Evolutionary conservation across 2,329 filamentous ascomycete genomes (phyloP).

Genomic region (Davidsoniella virescens): DNA sequence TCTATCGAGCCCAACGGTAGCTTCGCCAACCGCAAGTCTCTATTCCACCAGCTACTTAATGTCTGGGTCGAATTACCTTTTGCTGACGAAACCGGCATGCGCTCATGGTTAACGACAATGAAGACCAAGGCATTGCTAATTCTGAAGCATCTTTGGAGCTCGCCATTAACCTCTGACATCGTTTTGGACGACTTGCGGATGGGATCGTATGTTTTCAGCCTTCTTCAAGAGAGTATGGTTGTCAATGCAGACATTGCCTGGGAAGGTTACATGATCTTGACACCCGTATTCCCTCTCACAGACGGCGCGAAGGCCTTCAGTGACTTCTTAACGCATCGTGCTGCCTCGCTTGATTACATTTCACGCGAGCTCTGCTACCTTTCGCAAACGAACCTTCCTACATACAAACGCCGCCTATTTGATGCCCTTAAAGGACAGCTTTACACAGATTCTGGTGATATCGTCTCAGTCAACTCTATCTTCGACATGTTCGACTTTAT

Average conservation of each 20-base stretch:
- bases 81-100: slow-evolving; percentile 41
- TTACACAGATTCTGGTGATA: slow-evolving; percentile 46
- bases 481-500: slow-evolving; percentile 93
- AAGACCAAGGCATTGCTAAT: slow-evolving; percentile 57
- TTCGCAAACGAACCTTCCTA: slow-evolving; percentile 52
- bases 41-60: slow-evolving; percentile 69
- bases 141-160: slow-evolving; percentile 68
- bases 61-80: slow-evolving; percentile 56
- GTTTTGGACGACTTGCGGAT: slow-evolving; percentile 66
- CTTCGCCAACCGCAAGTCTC: slow-evolving; percentile 54
- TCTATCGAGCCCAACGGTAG: slow-evolving; percentile 50
- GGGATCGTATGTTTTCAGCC: slow-evolving; percentile 63
- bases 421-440: slow-evolving; percentile 66
- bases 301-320: slow-evolving; percentile 53
- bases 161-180: slow-evolving; percentile 57
- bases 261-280: slow-evolving; percentile 48
- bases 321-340: slow-evolving; percentile 63
- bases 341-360: slow-evolving; percentile 69
- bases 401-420: slow-evolving; percentile 50
- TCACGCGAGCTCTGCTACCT: slow-evolving; percentile 70
- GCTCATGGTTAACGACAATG: slow-evolving; percentile 52
- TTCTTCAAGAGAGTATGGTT: slow-evolving; percentile 56
- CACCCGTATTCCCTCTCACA: slow-evolving; percentile 51
- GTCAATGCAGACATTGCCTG: slow-evolving; percentile 54
- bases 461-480: slow-evolving; percentile 54